Base-by-base conservation (phyloP, 345 rosid species). In the Ricinus communis region DNA sequence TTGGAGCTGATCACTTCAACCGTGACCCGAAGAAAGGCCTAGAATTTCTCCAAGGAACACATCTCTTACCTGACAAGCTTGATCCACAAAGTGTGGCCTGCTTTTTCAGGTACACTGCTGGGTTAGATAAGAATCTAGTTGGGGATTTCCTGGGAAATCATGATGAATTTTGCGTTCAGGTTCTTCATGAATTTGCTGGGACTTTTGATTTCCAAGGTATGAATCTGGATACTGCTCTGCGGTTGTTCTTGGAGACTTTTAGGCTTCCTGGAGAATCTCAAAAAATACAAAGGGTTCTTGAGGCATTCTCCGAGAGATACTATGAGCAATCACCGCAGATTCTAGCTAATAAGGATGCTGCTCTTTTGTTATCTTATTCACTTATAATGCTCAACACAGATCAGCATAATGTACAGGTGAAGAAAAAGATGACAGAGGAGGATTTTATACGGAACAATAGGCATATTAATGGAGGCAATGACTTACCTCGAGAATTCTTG, bases 11-110 rank as follows among this genome's bases (percentile, higher is more conserved):
- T 87, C 99, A 95, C 80, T 95, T 95, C 71, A 95, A 95, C 80
- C 94, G 99, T 77, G 98, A 95, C 69, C 98, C 99, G 4, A 92
- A 95, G 89, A 95, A 95, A 78, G 99, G 99, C 74, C 76, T 95
- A 73, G 98, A 95, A 80, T 93, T 89, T 82, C 99, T 95, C 46
- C 99, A 95, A 84, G 99, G 96, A 79, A 90, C 96, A 31, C 97
- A 95, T 86, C 96, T 95, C 79, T 81, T 95, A 76, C 99, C 99
- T 27, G 99, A 90, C 77, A 88, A 92, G 83, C 99, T 95, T 77
- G 97, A 95, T 72, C 99, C 99, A 16, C 97, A 95, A 82, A 95
- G 99, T 79, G 99, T 95, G 45, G 99, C 99, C 62, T 95, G 93
- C 84, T 95, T 95, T 82, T 95, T 95, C 83, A 90, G 99, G 83